These are phyloP conservation scores for Starmera stellimalicola DNA, from an alignment of 1,139 yeast genomes.

Conservation along the genomic window DNA sequence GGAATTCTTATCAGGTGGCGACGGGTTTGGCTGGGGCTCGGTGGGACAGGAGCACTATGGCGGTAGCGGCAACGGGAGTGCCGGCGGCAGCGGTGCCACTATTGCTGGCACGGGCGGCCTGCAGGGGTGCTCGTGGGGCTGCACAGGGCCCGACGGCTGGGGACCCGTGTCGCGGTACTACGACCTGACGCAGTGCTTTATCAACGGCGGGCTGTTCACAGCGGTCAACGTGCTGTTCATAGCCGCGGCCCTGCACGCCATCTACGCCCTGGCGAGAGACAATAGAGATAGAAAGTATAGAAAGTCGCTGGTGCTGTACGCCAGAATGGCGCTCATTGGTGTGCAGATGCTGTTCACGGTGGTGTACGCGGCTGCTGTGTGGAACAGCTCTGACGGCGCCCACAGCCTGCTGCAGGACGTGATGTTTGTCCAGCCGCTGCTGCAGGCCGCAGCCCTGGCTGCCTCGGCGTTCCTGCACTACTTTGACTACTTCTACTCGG, in stretches of 20 bases:
- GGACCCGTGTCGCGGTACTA: conserved; percentile 57
- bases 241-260: conserved; percentile 39
- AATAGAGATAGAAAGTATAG: conserved; percentile 29
- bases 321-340: conserved; percentile 23
- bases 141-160: conserved; percentile 58
- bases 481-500: conserved; percentile 59
- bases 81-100: not conserved
- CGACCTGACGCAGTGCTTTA: conserved; percentile 76
- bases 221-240: conserved; percentile 44
- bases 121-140: no score
- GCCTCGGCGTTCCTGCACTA: conserved; percentile 54
- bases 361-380: conserved; percentile 13
- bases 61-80: not conserved
- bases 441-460: conserved; percentile 23
- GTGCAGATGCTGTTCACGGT: conserved; percentile 22
- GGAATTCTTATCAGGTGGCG: conserved; percentile 1
- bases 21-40: not conserved
- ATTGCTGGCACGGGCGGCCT: not conserved
- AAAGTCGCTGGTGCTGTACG: conserved; percentile 27
- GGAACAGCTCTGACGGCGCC: conserved; percentile 5
- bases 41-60: not conserved
- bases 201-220: conserved; percentile 59
- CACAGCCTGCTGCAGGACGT: conserved; percentile 20
- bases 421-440: conserved; percentile 18
- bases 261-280: conserved; percentile 24